Evolutionary conservation across 2,329 filamentous ascomycete species (phyloP), one percentile per base, ranked within the genome.

Genomic region (Ustulina deusta): DNA sequence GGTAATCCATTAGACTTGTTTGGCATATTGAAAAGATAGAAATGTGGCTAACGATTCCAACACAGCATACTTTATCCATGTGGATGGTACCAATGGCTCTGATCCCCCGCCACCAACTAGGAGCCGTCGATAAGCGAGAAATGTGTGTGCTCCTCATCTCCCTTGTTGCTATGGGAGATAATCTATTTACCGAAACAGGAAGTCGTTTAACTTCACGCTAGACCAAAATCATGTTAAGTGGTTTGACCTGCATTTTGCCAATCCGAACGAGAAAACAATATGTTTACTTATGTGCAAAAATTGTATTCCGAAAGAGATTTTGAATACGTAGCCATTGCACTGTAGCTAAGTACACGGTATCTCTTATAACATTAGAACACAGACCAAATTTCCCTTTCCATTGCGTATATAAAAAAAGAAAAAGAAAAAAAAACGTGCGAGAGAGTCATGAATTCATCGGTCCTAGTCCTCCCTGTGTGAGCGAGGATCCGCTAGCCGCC

Each of bases 381-480:
- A 61, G 52, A 9, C 38, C 49, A 17, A 44, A 51, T 20, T 55
- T 44, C 60, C 44, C 25, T 58, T 61, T 34, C 60, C 67, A 58
- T 63, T 46, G 29, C 22, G 40, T 49, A 40, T 44, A 20, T 51
- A 34, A 63, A 32, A 11, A 49, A 11, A 27, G 11, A 48, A 48
- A 63, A 32, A 11, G 29, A 11, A 27, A 15, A 48, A 48, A 10
- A 13, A 3, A 60, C 34, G 54, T 65, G 52, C 62, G 51, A 52
- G 38, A 51, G 27, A 25, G 25, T 60, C 61, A 48, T 65, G 44
- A 60, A 38, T 56, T 63, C 52, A 55, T 68, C 61, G 55, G 51
- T 68, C 55, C 42, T 55, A 57, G 49, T 63, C 54, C 58, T 59
- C 52, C 52, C 46, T 56, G 46, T 49, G 48, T 57, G 56, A 58